Conservation (phyloP, 1,284 basidiomycete genomes). For the Ustilago bromivora region DNA sequence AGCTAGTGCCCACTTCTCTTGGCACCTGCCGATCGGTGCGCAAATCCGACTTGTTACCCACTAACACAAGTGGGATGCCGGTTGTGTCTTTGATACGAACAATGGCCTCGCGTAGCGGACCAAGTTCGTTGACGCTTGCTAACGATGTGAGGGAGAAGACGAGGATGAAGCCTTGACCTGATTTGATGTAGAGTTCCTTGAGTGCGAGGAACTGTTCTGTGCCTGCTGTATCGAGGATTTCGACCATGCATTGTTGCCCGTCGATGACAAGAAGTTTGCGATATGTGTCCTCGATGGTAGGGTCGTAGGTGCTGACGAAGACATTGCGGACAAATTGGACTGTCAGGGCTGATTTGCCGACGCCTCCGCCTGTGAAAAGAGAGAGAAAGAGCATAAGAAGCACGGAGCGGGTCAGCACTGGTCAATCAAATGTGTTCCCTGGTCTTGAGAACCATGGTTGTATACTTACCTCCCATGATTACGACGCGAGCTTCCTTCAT, state of each 20-base stretch:
- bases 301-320: conserved; percentile 65
- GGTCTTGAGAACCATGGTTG: conserved; percentile 16
- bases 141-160: conserved; percentile 64
- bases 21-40: conserved; percentile 60
- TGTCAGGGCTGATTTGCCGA: conserved; percentile 64
- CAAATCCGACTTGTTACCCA: conserved; percentile 65
- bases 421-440: too few species aligned
- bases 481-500: conserved; percentile 62
- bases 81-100: conserved; percentile 57
- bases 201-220: conserved; percentile 66
- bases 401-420: neutral
- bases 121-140: conserved; percentile 63
- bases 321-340: conserved; percentile 63
- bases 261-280: conserved; percentile 61
- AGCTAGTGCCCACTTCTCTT: conserved; percentile 62
- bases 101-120: conserved; percentile 61
- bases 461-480: conserved; percentile 55
- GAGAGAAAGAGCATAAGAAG: conserved; percentile 8
- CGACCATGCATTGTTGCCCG: conserved; percentile 59
- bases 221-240: conserved; percentile 65
- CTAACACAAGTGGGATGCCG: conserved; percentile 59
- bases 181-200: conserved; percentile 65
- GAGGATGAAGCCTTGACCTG: conserved; percentile 62
- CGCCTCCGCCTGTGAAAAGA: conserved; percentile 46
- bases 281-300: conserved; percentile 67